Base-by-base conservation (phyloP, 2,329 filamentous ascomycete genomes). In the Capronia americana region DNA sequence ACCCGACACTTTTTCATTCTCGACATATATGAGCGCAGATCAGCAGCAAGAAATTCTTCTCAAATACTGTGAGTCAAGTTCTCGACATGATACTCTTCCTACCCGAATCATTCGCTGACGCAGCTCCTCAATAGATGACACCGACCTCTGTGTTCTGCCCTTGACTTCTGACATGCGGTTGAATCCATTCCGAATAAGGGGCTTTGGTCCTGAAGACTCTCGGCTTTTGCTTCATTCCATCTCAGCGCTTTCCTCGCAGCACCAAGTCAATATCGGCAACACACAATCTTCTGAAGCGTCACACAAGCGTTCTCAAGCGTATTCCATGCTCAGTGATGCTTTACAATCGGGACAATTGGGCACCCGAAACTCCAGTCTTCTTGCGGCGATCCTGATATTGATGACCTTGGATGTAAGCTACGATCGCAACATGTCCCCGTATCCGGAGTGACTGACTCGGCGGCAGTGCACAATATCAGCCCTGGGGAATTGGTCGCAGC, bases 161-260 rank as follows among this genome's bases (percentile, higher is more conserved):
- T n/a, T 64, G 38, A 64, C 55, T 8, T 41, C 28, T 44, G 55
- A 64, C 46, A 41, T 64, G 24, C 12, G 26, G 1, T 26, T 54
- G 14, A 64, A 64, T 20, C 62, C 62, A 23, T 64, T 51, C 17
- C 55, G 62, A 14, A 53, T 38, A 14, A 28, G 62, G 30, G 32
- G 23, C 17, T 30, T 54, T 20, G 59, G 55, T 8, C 34, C 48
- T 5, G 24, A 34, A 28, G 62, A 56, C 3, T 59, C 62, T 7
- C 55, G 60, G 20, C 56, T 53, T n/a, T 38, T 64, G 12, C 56
- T 64, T 5, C 62, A 64, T 34, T 55, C 62, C n/a, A 60, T 64
- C 44, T 26, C 59, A 4, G 62, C 62, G 6, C 44, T 64, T 17
- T 53, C 61, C 4, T 64, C 54, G 34, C 55, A 64, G 26, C 48